Evolutionary conservation across 495 filamentous ascomycete genomes (phyloP).

Genomic region (Glonium stellatum): DNA sequence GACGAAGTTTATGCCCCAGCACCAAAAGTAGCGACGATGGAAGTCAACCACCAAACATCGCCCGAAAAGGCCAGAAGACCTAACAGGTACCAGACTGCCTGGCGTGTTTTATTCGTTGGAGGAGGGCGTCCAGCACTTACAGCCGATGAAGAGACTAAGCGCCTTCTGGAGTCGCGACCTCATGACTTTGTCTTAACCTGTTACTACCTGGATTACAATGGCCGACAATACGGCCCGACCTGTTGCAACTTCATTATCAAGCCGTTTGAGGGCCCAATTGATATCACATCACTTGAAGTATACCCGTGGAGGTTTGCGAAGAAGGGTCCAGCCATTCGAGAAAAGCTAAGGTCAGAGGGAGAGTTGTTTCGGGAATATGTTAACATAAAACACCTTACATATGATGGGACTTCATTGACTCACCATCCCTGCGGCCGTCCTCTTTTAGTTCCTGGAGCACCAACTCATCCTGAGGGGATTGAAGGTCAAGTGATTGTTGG

Average conservation of each 20-base stretch:
- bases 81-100: background rate
- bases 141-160: slow-evolving; percentile 1
- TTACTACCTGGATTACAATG: slow-evolving; percentile 2
- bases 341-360: background rate
- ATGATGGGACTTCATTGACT: slow-evolving; percentile 1
- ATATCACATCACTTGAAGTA: slow-evolving; percentile 1
- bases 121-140: background rate
- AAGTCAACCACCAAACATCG: background rate
- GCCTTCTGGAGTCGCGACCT: background rate
- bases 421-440: slow-evolving; percentile 1
- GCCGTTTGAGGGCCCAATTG: background rate
- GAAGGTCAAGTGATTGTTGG: slow-evolving; percentile 3
- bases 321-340: background rate
- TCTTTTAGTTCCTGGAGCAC: background rate
- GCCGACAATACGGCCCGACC: background rate
- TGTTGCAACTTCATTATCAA: background rate
- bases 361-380: background rate
- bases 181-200: background rate
- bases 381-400: background rate
- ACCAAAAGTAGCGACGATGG: background rate
- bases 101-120: background rate
- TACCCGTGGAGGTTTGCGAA: background rate
- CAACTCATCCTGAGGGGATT: background rate
- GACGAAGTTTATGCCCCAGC: slow-evolving; percentile 4
- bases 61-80: background rate